phyloP scores from a whole-genome alignment of 1,284 basidiomycete genomes.

The Leccinum huronense region DNA sequence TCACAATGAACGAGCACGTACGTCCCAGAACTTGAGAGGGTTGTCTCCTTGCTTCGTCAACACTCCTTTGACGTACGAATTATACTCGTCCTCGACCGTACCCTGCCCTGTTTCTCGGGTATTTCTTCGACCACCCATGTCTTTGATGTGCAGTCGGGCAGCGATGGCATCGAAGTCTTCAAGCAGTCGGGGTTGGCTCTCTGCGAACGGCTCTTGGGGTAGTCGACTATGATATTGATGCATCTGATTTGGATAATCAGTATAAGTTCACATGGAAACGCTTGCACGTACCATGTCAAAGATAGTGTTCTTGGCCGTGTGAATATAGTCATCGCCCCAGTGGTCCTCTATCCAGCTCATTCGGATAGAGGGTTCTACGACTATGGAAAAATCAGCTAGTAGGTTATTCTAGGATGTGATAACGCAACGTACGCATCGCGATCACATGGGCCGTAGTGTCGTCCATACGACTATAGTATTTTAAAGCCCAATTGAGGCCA shows the following conservation, averaged over 20 bases:
- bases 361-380: background rate
- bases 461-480: background rate
- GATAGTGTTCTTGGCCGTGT: background rate
- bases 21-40: background rate
- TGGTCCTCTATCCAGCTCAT: background rate
- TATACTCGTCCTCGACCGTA: background rate
- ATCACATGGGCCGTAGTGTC: background rate
- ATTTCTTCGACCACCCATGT: background rate
- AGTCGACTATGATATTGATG: background rate
- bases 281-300: background rate
- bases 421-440: background rate
- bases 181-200: background rate
- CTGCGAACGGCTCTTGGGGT: background rate
- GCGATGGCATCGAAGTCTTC: background rate
- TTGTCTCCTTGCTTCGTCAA: background rate
- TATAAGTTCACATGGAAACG: background rate
- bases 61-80: background rate
- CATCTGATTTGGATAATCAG: background rate
- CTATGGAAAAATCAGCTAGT: background rate
- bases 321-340: background rate
- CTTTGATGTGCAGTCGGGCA: background rate
- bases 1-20: background rate
- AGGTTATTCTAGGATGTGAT: background rate
- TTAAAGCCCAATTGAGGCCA: background rate
- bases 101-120: background rate